Evolutionary conservation across 2,329 filamentous ascomycete species (phyloP).

Genomic region (Sordariomycetes sp.): DNA sequence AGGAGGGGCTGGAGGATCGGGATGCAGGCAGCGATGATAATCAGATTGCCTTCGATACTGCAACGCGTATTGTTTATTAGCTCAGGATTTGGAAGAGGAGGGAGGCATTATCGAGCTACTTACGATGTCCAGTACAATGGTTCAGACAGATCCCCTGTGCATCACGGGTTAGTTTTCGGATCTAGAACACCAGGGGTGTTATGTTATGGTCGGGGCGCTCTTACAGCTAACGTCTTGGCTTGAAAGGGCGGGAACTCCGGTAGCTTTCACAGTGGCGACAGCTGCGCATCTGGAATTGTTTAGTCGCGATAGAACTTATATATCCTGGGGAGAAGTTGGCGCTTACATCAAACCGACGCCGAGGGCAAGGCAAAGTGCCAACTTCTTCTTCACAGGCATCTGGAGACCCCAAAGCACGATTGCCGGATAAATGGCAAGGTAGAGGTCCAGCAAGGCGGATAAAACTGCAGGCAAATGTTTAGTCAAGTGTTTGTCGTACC

Average conservation of each 20-base stretch:
- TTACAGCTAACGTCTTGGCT: background rate
- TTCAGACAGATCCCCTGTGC: background rate
- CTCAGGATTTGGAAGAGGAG: background rate
- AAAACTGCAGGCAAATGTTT: conserved; percentile 11
- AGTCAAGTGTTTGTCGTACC: conserved; percentile 1
- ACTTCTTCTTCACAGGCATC: conserved; percentile 14
- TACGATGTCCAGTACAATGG: conserved; percentile 1
- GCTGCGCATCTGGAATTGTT: background rate
- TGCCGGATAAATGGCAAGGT: conserved; percentile 14
- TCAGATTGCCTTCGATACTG: conserved; percentile 16
- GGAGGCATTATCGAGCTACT: background rate
- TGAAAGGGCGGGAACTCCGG: background rate
- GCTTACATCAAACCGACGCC: conserved; percentile 16
- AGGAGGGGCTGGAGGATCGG: conserved; percentile 16
- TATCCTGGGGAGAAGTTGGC: background rate
- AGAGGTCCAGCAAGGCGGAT: conserved; percentile 14
- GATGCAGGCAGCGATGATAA: conserved; percentile 18
- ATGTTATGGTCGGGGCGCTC: background rate
- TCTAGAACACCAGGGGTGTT: background rate
- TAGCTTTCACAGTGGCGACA: background rate
- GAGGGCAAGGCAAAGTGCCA: conserved; percentile 13
- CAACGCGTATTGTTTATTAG: too few relatives aligned
- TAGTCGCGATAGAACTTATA: background rate
- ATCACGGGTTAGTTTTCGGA: too few relatives aligned
- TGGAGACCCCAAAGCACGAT: conserved; percentile 12